Percentiles rank a stretch among this genome's conserved stretches.
Evolutionary conservation across 1,284 basidiomycete genomes (phyloP).

Genomic region (Polyporus tsugae): DNA sequence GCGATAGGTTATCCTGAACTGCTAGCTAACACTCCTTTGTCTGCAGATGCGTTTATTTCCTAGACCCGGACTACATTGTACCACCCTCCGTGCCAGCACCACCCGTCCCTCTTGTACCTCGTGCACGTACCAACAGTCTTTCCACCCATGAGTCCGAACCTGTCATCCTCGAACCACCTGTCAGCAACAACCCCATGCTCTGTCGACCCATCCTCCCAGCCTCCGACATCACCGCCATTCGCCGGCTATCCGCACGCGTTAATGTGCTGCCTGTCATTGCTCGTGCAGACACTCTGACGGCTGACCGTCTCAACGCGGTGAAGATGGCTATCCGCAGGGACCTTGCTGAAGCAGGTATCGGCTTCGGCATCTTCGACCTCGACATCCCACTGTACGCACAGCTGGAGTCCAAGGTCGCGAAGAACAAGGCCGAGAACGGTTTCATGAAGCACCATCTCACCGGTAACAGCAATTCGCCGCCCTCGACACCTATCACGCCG

Average conservation of each 20-base stretch:
- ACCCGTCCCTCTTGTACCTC: conserved; percentile 67
- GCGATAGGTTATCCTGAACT: not conserved
- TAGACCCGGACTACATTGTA: conserved; percentile 79
- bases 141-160: conserved; percentile 74
- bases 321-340: conserved; percentile 81
- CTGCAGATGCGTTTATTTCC: conserved; percentile 79
- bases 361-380: conserved; percentile 84
- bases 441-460: conserved; percentile 55
- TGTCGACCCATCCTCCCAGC: conserved; percentile 71
- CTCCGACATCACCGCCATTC: conserved; percentile 90
- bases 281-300: conserved; percentile 90
- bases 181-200: conserved; percentile 72
- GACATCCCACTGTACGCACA: conserved; percentile 60
- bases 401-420: conserved; percentile 45
- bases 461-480: conserved; percentile 65
- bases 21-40: conserved; percentile 12
- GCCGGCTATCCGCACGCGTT: conserved; percentile 88
- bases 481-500: conserved; percentile 65
- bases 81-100: conserved; percentile 69
- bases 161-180: conserved; percentile 80
- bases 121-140: conserved; percentile 72
- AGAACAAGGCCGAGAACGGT: conserved; percentile 54
- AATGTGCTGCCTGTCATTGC: conserved; percentile 96
- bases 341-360: conserved; percentile 81
- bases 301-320: conserved; percentile 82